phyloP scores from a whole-genome alignment of 2,329 filamentous ascomycete genomes.

The Fusarium multiceps region DNA sequence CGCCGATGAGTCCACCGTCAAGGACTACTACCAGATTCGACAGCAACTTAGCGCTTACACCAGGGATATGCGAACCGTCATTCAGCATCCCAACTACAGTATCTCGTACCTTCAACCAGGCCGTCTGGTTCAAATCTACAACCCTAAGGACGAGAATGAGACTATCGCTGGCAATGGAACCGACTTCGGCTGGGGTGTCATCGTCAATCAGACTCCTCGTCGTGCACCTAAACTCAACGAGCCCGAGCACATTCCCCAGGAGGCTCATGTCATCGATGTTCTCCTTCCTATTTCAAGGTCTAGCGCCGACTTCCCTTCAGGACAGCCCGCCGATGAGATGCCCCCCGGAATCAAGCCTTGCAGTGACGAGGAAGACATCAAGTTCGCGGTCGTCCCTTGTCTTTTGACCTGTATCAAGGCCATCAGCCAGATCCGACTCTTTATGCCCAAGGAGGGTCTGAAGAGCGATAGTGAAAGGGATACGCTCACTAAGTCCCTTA shows the following conservation, averaged over 20 bases:
- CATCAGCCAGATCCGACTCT: conserved; percentile 85
- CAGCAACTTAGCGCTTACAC: conserved; percentile 86
- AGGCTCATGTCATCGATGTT: conserved; percentile 86
- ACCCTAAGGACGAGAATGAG: conserved; percentile 63
- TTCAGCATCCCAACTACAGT: conserved; percentile 90
- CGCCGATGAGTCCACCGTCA: conserved; percentile 86
- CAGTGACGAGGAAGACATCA: conserved; percentile 46
- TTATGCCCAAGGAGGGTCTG: conserved; percentile 79
- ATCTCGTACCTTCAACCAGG: conserved; percentile 86
- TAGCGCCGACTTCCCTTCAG: conserved; percentile 58
- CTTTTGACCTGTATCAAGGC: conserved; percentile 86
- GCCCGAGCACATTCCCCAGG: conserved; percentile 77
- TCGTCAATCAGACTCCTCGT: conserved; percentile 78
- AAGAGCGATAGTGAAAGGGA: conserved; percentile 72
- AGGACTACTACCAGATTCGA: conserved; percentile 92
- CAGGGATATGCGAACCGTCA: conserved; percentile 89
- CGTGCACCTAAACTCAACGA: conserved; percentile 73
- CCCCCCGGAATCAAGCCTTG: conserved; percentile 67
- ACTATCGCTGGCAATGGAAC: conserved; percentile 51
- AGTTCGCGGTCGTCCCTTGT: conserved; percentile 72
- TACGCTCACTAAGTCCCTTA: conserved; percentile 75
- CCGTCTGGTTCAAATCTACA: conserved; percentile 87
- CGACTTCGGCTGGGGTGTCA: conserved; percentile 95
- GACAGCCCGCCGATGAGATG: conserved; percentile 57
- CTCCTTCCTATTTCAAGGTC: conserved; percentile 70